Evolutionary conservation across 495 filamentous ascomycete species (phyloP).

Genomic region (Xylaria longipes): DNA sequence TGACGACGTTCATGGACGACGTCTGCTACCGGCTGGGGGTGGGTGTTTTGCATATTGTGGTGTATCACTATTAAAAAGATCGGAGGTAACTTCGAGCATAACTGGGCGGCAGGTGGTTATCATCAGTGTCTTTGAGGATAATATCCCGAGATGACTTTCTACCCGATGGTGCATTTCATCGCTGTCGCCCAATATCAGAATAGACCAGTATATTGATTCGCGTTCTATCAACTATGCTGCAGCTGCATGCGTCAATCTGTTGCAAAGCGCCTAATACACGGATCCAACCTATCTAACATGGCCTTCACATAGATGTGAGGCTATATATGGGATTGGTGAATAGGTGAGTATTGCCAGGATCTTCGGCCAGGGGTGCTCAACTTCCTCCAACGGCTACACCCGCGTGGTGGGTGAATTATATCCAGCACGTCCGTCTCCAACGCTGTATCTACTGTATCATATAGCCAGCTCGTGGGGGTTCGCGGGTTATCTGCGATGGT

Average conservation of each 20-base stretch:
- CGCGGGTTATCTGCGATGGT: conserved; percentile 5
- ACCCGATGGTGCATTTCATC: not conserved
- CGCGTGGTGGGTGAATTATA: not conserved
- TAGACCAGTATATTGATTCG: conserved; percentile 9
- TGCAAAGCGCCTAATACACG: not conserved
- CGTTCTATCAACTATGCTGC: not conserved
- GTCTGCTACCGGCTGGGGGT: conserved; percentile 1
- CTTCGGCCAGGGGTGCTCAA: not conserved
- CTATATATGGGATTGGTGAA: not conserved
- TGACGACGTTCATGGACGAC: conserved; percentile 32
- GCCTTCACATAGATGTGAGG: not conserved
- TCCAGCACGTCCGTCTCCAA: not conserved
- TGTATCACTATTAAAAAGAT: conserved; percentile 22
- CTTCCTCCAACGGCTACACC: not conserved
- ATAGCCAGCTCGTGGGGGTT: conserved; percentile 1
- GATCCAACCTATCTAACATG: not conserved
- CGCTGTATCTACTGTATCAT: not conserved
- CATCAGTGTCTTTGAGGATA: not conserved
- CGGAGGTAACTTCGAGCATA: not conserved
- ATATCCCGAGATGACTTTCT: not conserved
- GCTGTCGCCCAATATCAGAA: not conserved
- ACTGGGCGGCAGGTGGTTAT: not conserved
- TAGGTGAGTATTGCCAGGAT: not conserved
- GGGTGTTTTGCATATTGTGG: conserved; percentile 20
- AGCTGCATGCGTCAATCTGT: not conserved